These are phyloP conservation scores for Salvia splendens DNA, from an alignment of 257 asterid genomes.

Conservation along the genomic window DNA sequence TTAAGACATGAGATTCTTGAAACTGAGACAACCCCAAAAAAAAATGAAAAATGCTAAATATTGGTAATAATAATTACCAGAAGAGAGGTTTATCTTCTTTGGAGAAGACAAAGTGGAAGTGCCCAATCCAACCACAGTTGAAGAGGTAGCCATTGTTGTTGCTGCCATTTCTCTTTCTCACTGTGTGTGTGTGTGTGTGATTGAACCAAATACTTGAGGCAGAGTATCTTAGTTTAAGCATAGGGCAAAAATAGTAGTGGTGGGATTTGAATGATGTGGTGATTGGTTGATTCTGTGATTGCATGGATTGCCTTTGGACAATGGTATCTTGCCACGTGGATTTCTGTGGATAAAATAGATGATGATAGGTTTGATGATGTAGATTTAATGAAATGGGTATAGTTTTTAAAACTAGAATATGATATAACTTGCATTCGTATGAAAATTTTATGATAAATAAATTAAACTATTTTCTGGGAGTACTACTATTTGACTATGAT, in stretches of 20 bases:
- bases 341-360: conserved; percentile 51
- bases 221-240: conserved; percentile 27
- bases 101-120: conserved; percentile 56
- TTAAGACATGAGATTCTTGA: background rate
- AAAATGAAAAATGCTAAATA: too few relatives aligned
- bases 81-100: conserved; percentile 46
- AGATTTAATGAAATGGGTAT: too few relatives aligned
- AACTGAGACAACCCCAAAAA: background rate
- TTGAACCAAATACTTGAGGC: conserved; percentile 4
- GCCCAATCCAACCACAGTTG: conserved; percentile 74
- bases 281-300: conserved; percentile 44
- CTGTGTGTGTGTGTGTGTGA: conserved; percentile 16
- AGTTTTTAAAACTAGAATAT: too few relatives aligned
- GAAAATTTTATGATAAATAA: too few relatives aligned
- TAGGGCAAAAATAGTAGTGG: conserved; percentile 1
- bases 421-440: too few relatives aligned
- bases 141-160: conserved; percentile 65
- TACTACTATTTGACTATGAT: too few relatives aligned
- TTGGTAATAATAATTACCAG: conserved; percentile 48
- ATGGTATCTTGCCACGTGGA: conserved; percentile 68
- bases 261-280: conserved; percentile 45
- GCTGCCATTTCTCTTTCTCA: conserved; percentile 52
- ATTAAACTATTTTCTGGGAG: too few relatives aligned
- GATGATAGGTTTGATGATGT: too few relatives aligned
- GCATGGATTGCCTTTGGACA: conserved; percentile 52